Base-by-base conservation (phyloP, 2,329 filamentous ascomycete genomes). In the Ophiostoma quercus region DNA sequence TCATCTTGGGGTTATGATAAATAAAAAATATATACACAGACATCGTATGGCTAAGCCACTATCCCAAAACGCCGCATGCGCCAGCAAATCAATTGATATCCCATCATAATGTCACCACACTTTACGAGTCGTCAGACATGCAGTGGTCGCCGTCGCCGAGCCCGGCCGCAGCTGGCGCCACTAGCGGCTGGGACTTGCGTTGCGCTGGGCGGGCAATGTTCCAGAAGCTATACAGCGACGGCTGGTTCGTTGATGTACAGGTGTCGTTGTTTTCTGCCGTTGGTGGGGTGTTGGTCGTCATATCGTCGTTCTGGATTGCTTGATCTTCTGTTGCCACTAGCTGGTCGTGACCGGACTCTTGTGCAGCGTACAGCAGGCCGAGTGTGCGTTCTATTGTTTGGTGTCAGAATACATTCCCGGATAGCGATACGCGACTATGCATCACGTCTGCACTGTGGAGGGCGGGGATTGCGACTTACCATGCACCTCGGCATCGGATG, bases 181-280 rank as follows among this genome's bases (percentile, higher is more conserved):
- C 8, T 9, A 2, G 34, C 22, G 19, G 9, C 39, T 43, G 37
- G 22, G 39, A 39, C 37, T 7, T 77, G 67, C 1, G 77, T 1
- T 71, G n/a, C 1, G 69, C 66, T 12, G 70, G 63, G 29, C 67
- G 69, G 1, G 75, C 81, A 16, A 88, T 80, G n/a, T 82, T 81
- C 86, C 86, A 90, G 78, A 88, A 89, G 57, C 80, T 84, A 76
- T 89, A 86, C 0, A 89, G 79, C 0, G 84, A 87, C 3, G 81
- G 79, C 75, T 88, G 86, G 29, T 69, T 76, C 67, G 70, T 71
- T 29, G 74, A 54, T 57, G 67, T 67, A 68, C 74, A 6, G 67
- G n/a, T 29, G 1, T 65, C 62, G 19, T 19, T 65, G 32, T 39
- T 22, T 12, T 65, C n/a, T 65, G 19, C 19, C 19, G 37, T 3